Base-by-base conservation (phyloP, 2,329 filamentous ascomycete species). In the Onygena corvina region DNA sequence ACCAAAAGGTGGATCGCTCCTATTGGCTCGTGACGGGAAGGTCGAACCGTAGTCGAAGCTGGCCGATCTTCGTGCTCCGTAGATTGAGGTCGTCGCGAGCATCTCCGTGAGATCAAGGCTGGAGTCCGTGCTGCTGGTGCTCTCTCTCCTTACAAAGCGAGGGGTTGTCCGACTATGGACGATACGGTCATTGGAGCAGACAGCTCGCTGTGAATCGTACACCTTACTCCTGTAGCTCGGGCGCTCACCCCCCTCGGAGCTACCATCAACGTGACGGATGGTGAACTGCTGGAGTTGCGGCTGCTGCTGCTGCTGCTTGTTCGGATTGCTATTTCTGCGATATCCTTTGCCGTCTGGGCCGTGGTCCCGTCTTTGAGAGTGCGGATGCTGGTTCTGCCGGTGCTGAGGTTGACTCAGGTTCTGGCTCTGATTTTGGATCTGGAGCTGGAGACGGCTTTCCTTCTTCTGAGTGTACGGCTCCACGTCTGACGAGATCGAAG, bases 251-350 rank as follows among this genome's bases (percentile, higher is more conserved):
- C 44, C 49, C 18, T 62, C 65, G 36, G 76, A 76, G 59, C 79
- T 70, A 64, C 77, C 84, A 60, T 81, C 81, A 59, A 83, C 76
- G 54, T 78, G 76, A 38, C 74, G 73, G 47, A 81, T 67, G 7
- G 75, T 68, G 57, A 77, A 77, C 58, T 83, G 81, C 7, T 31
- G 7, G n/a, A n/a, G n/a, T n/a, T n/a, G n/a, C 8, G 30, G 30
- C 8, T n/a, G 8, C 7, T 31, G 30, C 7, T 8, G 8, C 8
- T 7, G 25, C 16, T 46, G 18, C 8, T 47, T 47, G 61, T 81
- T 85, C 30, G 84, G 86, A 63, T 81, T 84, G 71, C 84, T 90
- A 62, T 88, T 87, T 68, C 86, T 92, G 51, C 85, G 78, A 52
- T 82, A 78, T 11, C 79, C 77, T 64, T 48, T 59, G 58, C 45